Evolutionary conservation across 495 filamentous ascomycete genomes (phyloP), one percentile per base, ranked within the genome.

Genomic region (Neurospora sp.): DNA sequence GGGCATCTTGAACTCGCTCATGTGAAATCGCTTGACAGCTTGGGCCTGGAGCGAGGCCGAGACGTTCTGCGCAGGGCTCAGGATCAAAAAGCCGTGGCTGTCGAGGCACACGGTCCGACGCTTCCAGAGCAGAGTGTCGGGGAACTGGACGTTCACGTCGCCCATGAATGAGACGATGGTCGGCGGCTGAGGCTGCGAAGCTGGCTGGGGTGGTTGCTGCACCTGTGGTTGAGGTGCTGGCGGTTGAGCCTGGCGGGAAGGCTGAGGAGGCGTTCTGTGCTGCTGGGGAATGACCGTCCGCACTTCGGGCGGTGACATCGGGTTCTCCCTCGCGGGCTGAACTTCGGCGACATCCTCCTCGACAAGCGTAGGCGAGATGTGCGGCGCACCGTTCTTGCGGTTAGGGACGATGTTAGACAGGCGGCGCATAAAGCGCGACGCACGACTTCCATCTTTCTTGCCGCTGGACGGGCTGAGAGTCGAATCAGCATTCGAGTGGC

Each of bases 91-190:
- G 10, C 94, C 94, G 68, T 90, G 85, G 72, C 86, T 86, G 78
- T 96, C 92, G 68, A 98, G 85, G 69, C 90, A 87, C 82, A 97
- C 89, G 76, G 89, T 90, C 69, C 94, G 89, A 69, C 93, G 90
- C 81, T 97, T 97, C 94, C 94, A 98, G 10, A 98, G 85, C 31
- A 97, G 86, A 61, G 90, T 94, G 79, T 96, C 94, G 2, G 94
- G 94, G 77, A 98, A 97, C 77, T 98, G 94, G 4, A 97, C 89
- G 74, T 98, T 97, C 69, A 97, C 90, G 77, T 97, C 94, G 45
- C 94, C 94, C 79, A 96, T 87, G 70, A 90, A 84, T 0, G 82
- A 88, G 38, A 91, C 82, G 27, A 88, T 87, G 41, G 80, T 82
- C 12, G 53, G 53, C 10, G 81, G 81, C 61, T 78, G 78, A 38